phyloP scores from a whole-genome alignment of 106 monocot species.

The Dendrobium chrysotoxum region DNA sequence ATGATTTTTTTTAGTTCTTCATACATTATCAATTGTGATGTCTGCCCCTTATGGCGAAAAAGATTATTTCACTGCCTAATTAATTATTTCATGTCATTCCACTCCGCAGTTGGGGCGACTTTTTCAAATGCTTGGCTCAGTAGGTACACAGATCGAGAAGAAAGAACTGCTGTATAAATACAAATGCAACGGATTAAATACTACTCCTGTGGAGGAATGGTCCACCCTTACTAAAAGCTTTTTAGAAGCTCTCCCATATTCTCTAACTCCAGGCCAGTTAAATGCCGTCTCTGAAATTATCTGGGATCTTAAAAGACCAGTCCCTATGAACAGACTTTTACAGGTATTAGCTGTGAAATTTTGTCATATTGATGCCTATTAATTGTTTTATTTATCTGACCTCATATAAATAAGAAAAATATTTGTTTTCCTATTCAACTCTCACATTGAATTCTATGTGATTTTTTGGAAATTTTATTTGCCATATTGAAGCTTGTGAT shows the following conservation, averaged over 20 bases:
- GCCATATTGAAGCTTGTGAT: neutral
- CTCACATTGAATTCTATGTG: neutral
- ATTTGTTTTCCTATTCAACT: neutral
- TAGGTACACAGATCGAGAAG: slow-evolving; percentile 72
- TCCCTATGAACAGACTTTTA: slow-evolving; percentile 96
- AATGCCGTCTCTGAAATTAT: slow-evolving; percentile 96
- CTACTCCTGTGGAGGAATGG: slow-evolving; percentile 58
- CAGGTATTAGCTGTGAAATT: slow-evolving; percentile 40
- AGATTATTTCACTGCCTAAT: neutral
- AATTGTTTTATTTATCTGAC: neutral
- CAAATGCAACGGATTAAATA: slow-evolving; percentile 42
- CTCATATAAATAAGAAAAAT: neutral
- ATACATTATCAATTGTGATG: neutral
- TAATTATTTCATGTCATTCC: slow-evolving; percentile 2
- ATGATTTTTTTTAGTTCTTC: neutral
- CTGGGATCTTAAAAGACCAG: slow-evolving; percentile 83
- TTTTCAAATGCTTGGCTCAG: slow-evolving; percentile 89
- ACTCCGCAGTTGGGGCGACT: slow-evolving; percentile 70
- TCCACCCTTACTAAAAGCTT: slow-evolving; percentile 57
- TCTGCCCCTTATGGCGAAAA: neutral
- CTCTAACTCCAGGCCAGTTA: slow-evolving; percentile 79
- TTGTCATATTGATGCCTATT: slow-evolving; percentile 1
- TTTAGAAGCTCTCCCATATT: slow-evolving; percentile 72
- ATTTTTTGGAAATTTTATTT: neutral
- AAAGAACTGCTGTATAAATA: slow-evolving; percentile 67